Percentiles rank a stretch among this genome's conserved stretches.
Conservation (phyloP, 257 asterid genomes). For the Nicotiana otophora region DNA sequence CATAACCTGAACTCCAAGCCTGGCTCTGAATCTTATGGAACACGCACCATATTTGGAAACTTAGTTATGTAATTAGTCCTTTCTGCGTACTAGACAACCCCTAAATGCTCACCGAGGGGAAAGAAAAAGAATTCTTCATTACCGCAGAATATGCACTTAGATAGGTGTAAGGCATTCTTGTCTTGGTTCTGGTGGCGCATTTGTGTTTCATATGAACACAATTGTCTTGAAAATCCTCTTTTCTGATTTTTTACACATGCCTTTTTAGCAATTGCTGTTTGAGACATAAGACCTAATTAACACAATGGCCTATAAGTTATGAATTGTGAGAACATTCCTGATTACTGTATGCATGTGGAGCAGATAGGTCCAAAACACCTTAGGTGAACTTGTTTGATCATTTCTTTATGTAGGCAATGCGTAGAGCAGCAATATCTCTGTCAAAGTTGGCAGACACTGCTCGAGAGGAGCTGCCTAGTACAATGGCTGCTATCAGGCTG, state of each 20-base stretch:
- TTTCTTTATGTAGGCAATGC: conserved; percentile 62
- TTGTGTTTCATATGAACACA: not conserved
- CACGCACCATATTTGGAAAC: not conserved
- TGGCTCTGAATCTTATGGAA: not conserved
- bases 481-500: conserved; percentile 85
- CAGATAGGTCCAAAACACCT: not conserved
- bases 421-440: conserved; percentile 73
- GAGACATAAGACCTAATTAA: not conserved
- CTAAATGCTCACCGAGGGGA: not conserved
- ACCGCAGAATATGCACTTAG: not conserved
- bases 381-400: not conserved
- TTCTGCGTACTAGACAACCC: not conserved
- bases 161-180: not conserved
- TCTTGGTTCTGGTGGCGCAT: not conserved
- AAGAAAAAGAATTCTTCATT: not conserved
- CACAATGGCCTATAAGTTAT: not conserved
- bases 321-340: not conserved
- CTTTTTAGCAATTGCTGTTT: not conserved
- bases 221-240: not conserved
- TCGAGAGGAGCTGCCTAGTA: conserved; percentile 82
- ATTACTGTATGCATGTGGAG: not conserved
- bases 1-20: not conserved
- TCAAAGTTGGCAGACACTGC: conserved; percentile 81
- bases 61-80: not conserved
- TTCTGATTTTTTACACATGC: not conserved